A percentile compares a stretch with the other conserved stretches of the same genome.
Conservation (phyloP, 225 moss, liverwort and hornwort genomes). For the Physcomitrium patens region DNA sequence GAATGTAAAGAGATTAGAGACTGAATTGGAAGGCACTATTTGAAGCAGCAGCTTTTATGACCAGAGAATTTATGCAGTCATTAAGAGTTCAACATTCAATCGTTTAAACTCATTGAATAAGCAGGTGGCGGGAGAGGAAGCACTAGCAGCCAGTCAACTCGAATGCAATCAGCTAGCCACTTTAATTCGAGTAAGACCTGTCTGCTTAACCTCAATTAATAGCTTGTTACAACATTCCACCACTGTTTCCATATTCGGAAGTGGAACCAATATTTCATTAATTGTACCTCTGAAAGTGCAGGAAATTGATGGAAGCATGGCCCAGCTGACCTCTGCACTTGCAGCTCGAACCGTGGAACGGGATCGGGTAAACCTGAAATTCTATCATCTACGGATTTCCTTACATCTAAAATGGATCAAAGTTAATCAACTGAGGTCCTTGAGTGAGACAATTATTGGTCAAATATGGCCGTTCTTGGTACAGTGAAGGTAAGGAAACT, state of each 20-base stretch:
- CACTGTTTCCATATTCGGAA: background rate
- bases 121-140: slow-evolving; percentile 83
- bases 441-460: slow-evolving; percentile 4
- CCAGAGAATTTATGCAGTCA: slow-evolving; percentile 17
- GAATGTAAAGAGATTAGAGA: background rate
- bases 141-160: slow-evolving; percentile 73
- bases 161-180: slow-evolving; percentile 75
- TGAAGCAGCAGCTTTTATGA: slow-evolving; percentile 3
- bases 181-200: slow-evolving; percentile 65
- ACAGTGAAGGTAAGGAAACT: background rate
- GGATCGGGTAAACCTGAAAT: slow-evolving; percentile 54
- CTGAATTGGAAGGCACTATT: background rate
- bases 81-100: background rate
- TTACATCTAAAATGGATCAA: background rate
- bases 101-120: slow-evolving; percentile 18
- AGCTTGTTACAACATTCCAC: background rate
- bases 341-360: slow-evolving; percentile 74
- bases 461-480: background rate
- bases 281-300: slow-evolving; percentile 35
- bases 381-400: background rate
- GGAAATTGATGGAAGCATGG: slow-evolving; percentile 89
- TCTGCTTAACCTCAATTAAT: slow-evolving; percentile 2
- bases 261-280: background rate
- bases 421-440: background rate
- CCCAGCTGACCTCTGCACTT: slow-evolving; percentile 72